phyloP scores from a whole-genome alignment of 345 rosid genomes.

The Raphanus raphanistrum region DNA sequence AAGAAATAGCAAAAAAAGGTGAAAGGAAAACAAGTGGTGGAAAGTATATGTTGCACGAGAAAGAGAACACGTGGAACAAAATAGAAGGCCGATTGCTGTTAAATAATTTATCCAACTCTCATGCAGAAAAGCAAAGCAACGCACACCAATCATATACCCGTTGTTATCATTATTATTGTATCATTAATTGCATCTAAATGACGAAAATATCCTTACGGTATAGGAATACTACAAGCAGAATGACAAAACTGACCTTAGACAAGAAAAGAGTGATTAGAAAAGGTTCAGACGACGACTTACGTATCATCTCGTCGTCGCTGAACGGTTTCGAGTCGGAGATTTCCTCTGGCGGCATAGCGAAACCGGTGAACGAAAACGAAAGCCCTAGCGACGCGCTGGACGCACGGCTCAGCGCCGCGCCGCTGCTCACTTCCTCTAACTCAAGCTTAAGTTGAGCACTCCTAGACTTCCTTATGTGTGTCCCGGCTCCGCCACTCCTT shows the following conservation, averaged over 20 bases:
- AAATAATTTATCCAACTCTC: slow-evolving; percentile 31
- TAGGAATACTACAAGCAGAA: neutral
- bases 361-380: slow-evolving; percentile 94
- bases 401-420: slow-evolving; percentile 91
- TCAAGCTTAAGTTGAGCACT: slow-evolving; percentile 80
- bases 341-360: slow-evolving; percentile 80
- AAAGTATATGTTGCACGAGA: slow-evolving; percentile 33
- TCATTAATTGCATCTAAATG: slow-evolving; percentile 13
- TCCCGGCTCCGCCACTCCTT: slow-evolving; percentile 46
- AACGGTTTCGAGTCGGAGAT: slow-evolving; percentile 75
- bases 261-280: neutral
- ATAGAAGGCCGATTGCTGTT: slow-evolving; percentile 21
- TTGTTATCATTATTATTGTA: slow-evolving; percentile 34
- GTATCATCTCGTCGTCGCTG: slow-evolving; percentile 90
- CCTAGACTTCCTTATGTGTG: slow-evolving; percentile 83
- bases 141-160: slow-evolving; percentile 41
- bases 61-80: slow-evolving; percentile 36
- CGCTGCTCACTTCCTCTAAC: slow-evolving; percentile 73
- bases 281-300: slow-evolving; percentile 52
- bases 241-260: slow-evolving; percentile 9
- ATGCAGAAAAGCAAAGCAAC: slow-evolving; percentile 37
- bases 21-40: slow-evolving; percentile 36
- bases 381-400: slow-evolving; percentile 93
- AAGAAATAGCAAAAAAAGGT: neutral
- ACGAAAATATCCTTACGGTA: slow-evolving; percentile 22